Evolutionary conservation across 805 yeast genomes (phyloP), one percentile per base, ranked within the genome.

Genomic region (Metschnikowia sp.): DNA sequence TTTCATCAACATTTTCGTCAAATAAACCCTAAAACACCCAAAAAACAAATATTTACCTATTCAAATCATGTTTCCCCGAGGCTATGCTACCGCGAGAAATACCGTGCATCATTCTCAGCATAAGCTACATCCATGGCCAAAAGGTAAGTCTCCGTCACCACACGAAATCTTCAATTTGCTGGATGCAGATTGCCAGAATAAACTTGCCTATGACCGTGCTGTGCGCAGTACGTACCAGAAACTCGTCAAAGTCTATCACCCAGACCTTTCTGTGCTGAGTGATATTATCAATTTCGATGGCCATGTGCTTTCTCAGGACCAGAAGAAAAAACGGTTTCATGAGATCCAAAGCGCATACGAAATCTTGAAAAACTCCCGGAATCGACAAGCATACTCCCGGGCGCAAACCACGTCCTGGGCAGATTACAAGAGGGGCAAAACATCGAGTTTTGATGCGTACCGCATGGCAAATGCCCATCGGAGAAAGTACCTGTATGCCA

Each of bases 171-270:
- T 89, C 47, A 55, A 56, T 1, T 19, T 55, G 29, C 22, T 63
- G 76, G 37, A 75, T 75, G 46, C 62, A 62, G 42, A 63, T 56
- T 10, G 52, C 62, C 30, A 64, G 84, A 42, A 79, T 79, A 36
- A 48, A 50, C 52, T 66, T 26, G 75, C 75, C 39, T 86, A 84
- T 58, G 79, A 77, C 54, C 72, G 77, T 44, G 68, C 81, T 7
- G 51, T 72, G 28, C 68, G 69, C 47, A 30, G 52, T 5, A 64
- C 52, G 26, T 71, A 72, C 54, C 55, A 60, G 42, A 64, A 64
- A 42, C 68, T 57, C 40, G 90, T 90, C 10, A 87, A 86, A 62
- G 60, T 82, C 9, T 90, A 90, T 57, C 97, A 90, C 61, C 97
- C 97, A 0, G 97, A 90, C 60, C 61, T 76, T 3, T 57, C 72